Evolutionary conservation across 306 rosid genomes (phyloP), one percentile per base, ranked within the genome.

Genomic region (Inga laurina): DNA sequence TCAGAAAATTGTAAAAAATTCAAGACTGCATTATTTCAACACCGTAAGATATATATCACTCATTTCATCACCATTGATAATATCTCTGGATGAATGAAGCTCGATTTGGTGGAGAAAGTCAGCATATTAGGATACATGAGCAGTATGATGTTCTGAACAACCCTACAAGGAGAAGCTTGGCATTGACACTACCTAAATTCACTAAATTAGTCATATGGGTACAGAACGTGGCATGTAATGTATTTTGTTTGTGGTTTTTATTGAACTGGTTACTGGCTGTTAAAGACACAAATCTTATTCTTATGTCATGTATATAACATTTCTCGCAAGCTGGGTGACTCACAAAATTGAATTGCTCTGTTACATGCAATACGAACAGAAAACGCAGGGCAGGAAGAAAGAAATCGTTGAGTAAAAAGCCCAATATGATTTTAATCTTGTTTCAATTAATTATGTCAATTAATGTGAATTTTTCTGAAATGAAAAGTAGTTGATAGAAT

Each of bases 101-200:
- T 70, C 2, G 61, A 56, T 51, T 68, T 45, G 41, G 46, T 41
- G 3, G 75, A 39, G 16, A 59, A 71, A 72, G 15, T 64, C 11
- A 14, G 41, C 19, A 24, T n/a, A 19, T 69, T 61, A 52, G 46
- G 68, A 37, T 37, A 27, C 41, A 44, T 7, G n/a, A 68, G 74
- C 51, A 54, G 56, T 41, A 68, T 74, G 56, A 72, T 59, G 69
- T 45, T 51, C 51, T 37, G 80, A 51, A 46, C 54, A 59, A 39
- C 41, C 3, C 34, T 15, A 2, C 3, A 4, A n/a, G 30, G 78
- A 46, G 2, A 73, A 35, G 49, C 37, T 13, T 49, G 15, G 7
- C 37, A 12, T 45, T 43, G 19, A 71, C 19, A 71, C 49, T 9
- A 9, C 74, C 5, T 35, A 4, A 3, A 19, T 39, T 19, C 74